Percentiles rank a stretch among this genome's conserved stretches.
Evolutionary conservation across 1,139 yeast species (phyloP).

Genomic region (Candida tetrigidarum): DNA sequence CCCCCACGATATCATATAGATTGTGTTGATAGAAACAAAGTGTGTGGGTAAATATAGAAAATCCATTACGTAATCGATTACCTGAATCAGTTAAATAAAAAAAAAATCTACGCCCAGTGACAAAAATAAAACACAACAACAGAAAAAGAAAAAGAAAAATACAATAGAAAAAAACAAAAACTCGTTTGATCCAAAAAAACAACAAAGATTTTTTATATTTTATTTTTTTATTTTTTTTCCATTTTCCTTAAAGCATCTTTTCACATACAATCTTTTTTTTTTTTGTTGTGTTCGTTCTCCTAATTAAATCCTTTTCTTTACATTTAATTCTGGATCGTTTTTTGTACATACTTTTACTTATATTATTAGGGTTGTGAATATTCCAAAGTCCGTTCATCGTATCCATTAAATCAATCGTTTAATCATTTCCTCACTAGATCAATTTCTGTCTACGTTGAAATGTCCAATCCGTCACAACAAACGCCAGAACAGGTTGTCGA

Average conservation of each 20-base stretch:
- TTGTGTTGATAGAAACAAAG: neutral
- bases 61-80: constrained; percentile 1
- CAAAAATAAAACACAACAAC: neutral
- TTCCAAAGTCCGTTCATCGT: too few relatives aligned
- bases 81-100: neutral
- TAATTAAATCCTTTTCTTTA: neutral
- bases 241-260: neutral
- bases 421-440: neutral
- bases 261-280: neutral
- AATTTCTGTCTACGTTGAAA: neutral
- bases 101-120: neutral
- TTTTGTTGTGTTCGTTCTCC: neutral
- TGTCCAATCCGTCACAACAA: constrained; percentile 9
- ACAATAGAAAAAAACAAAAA: constrained; percentile 2
- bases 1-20: too few relatives aligned
- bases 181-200: constrained; percentile 6
- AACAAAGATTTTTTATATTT: neutral
- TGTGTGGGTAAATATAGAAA: neutral
- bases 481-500: constrained; percentile 38
- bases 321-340: neutral
- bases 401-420: neutral
- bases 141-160: neutral
- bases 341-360: neutral
- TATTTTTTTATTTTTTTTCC: neutral
- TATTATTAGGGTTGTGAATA: too few relatives aligned